phyloP scores from a whole-genome alignment of 352 stramenopile species.

The Hyaloperonospora brassicae region DNA sequence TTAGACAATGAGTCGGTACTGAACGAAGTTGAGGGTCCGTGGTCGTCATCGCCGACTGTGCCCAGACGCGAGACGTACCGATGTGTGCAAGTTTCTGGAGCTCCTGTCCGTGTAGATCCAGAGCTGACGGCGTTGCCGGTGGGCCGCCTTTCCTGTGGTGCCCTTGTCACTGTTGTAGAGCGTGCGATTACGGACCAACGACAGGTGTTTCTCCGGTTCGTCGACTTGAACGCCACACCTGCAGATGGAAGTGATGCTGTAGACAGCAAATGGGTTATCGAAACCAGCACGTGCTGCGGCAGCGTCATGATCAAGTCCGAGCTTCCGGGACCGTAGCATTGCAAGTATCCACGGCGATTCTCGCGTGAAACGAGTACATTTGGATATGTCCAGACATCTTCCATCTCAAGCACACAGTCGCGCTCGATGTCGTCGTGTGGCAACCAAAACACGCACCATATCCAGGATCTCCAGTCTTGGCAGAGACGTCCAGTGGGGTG shows the following conservation, averaged over 20 bases:
- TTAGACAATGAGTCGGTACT: slow-evolving; percentile 74
- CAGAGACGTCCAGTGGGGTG: too few relatives aligned
- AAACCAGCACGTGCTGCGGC: slow-evolving; percentile 70
- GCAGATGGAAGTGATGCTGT: background rate
- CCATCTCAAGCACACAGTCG: too few relatives aligned
- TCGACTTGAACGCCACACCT: slow-evolving; percentile 9
- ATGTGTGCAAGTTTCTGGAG: slow-evolving; percentile 62
- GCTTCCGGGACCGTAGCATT: background rate
- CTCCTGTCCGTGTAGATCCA: slow-evolving; percentile 47
- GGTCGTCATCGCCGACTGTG: slow-evolving; percentile 9
- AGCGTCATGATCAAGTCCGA: slow-evolving; percentile 58
- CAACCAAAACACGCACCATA: too few relatives aligned
- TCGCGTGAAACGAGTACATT: too few relatives aligned
- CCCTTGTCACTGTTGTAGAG: slow-evolving; percentile 44
- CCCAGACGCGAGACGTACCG: slow-evolving; percentile 31
- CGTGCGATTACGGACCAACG: slow-evolving; percentile 52
- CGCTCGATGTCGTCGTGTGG: too few relatives aligned
- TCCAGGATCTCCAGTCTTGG: too few relatives aligned
- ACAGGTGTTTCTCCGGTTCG: slow-evolving; percentile 49
- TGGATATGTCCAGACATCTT: too few relatives aligned
- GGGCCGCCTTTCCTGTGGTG: slow-evolving; percentile 47
- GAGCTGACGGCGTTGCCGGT: slow-evolving; percentile 49
- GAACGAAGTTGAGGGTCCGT: slow-evolving; percentile 50
- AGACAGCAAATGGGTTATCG: slow-evolving; percentile 50
- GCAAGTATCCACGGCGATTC: too few relatives aligned